phyloP scores from a whole-genome alignment of 1,139 yeast genomes.

The Tardiomyces digboiensis region DNA sequence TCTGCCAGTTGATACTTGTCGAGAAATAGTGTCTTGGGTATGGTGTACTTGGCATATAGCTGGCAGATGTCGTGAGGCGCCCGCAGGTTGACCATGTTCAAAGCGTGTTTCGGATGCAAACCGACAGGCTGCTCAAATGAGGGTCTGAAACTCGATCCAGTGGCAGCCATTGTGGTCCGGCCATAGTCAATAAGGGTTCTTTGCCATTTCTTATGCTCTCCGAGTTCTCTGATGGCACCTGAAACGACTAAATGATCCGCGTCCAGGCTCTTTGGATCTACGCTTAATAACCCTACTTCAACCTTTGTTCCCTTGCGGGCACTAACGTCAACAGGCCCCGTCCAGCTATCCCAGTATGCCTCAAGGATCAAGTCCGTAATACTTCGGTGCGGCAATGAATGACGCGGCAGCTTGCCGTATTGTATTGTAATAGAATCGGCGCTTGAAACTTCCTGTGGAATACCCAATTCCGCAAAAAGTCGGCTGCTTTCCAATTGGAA shows the following conservation, averaged over 20 bases:
- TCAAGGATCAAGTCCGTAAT: constrained; percentile 17
- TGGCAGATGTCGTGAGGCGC: constrained; percentile 25
- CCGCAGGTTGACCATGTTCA: constrained; percentile 8
- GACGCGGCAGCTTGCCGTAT: constrained; percentile 16
- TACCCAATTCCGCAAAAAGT: background rate
- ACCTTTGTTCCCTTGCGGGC: constrained; percentile 8
- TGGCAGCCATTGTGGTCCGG: constrained; percentile 9
- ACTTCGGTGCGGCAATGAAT: constrained; percentile 14
- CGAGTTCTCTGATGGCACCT: constrained; percentile 18
- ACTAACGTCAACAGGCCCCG: background rate
- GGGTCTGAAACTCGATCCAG: constrained; percentile 19
- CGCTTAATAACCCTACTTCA: constrained; percentile 19
- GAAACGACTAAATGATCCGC: constrained; percentile 16
- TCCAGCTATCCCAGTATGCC: constrained; percentile 13
- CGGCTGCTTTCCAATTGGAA: background rate
- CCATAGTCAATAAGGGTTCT: constrained; percentile 1
- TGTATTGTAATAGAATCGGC: constrained; percentile 17
- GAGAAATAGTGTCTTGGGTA: constrained; percentile 29
- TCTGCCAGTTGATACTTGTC: constrained; percentile 34
- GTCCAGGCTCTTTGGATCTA: constrained; percentile 6
- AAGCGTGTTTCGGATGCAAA: constrained; percentile 33
- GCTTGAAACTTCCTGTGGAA: constrained; percentile 6
- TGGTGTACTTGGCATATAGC: constrained; percentile 30
- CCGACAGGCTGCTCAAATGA: constrained; percentile 33
- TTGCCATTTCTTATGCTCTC: constrained; percentile 11